phyloP scores from a whole-genome alignment of 78 protist genomes.

The Cavenderia fasciculata region DNA sequence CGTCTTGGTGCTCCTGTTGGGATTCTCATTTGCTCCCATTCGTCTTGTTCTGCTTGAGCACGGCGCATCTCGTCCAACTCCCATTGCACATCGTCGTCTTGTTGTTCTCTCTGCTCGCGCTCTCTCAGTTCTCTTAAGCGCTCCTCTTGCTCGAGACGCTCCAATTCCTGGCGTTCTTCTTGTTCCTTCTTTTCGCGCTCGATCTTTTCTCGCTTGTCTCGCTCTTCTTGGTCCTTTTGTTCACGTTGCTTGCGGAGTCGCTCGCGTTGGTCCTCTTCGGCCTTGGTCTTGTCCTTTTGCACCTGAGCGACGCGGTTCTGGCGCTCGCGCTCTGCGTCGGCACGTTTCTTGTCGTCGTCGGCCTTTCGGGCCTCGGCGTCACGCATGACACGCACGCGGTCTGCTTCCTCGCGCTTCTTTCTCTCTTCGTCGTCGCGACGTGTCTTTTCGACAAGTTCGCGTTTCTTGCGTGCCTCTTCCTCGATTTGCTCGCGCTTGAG shows the following conservation, averaged over 20 bases:
- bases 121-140: background rate
- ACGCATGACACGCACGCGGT: too few relatives aligned
- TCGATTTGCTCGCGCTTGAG: constrained; percentile 20
- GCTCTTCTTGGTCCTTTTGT: background rate
- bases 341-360: too few relatives aligned
- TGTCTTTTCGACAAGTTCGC: background rate
- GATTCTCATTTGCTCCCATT: too few relatives aligned
- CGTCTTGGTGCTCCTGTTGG: too few relatives aligned
- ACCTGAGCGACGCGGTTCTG: too few relatives aligned
- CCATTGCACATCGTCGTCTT: background rate
- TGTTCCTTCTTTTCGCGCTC: background rate
- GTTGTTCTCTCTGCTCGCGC: background rate
- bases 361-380: too few relatives aligned
- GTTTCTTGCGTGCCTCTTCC: constrained; percentile 18
- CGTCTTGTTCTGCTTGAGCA: too few relatives aligned
- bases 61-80: too few relatives aligned
- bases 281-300: too few relatives aligned
- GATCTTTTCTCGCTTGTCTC: constrained; percentile 1
- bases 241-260: too few relatives aligned
- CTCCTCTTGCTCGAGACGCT: background rate
- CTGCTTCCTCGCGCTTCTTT: background rate
- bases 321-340: too few relatives aligned
- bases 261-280: too few relatives aligned
- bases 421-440: background rate
- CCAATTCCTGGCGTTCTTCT: background rate